Evolutionary conservation across 192 early-diverging fungal species (phyloP).

Genomic region (Chytriomyces confervae): DNA sequence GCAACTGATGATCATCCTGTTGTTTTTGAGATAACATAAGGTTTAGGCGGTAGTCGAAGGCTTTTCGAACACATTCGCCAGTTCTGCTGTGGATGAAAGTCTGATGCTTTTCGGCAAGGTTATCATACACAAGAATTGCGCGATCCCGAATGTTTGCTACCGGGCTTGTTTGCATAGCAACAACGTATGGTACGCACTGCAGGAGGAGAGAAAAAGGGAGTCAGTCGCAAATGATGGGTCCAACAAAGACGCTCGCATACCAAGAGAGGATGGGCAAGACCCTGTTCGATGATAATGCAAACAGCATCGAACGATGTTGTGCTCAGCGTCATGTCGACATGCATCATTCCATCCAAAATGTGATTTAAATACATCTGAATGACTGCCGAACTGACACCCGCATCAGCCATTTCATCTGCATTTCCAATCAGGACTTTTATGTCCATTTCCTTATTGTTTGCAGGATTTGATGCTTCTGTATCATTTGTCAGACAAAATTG

Average conservation of each 20-base stretch:
- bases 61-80: conserved; percentile 74
- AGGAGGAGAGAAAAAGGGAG: neutral
- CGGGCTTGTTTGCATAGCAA: conserved; percentile 80
- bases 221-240: neutral
- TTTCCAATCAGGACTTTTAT: conserved; percentile 80
- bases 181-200: conserved; percentile 86
- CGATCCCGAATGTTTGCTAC: conserved; percentile 70
- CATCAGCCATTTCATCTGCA: conserved; percentile 80
- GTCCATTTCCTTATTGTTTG: conserved; percentile 55
- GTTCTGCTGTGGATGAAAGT: conserved; percentile 86
- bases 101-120: conserved; percentile 82
- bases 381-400: conserved; percentile 85
- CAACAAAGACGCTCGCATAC: conserved; percentile 43
- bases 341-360: conserved; percentile 77
- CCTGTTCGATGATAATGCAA: conserved; percentile 83
- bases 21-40: conserved; percentile 16
- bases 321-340: conserved; percentile 62
- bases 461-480: conserved; percentile 5
- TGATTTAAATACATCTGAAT: conserved; percentile 86
- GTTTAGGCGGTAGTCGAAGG: conserved; percentile 74
- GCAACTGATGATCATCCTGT: neutral
- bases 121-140: conserved; percentile 73
- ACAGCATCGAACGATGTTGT: conserved; percentile 80
- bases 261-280: conserved; percentile 85
- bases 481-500: too few relatives aligned